Base-by-base conservation (phyloP, 768 basidiomycete genomes). In the Suillus weaverae region DNA sequence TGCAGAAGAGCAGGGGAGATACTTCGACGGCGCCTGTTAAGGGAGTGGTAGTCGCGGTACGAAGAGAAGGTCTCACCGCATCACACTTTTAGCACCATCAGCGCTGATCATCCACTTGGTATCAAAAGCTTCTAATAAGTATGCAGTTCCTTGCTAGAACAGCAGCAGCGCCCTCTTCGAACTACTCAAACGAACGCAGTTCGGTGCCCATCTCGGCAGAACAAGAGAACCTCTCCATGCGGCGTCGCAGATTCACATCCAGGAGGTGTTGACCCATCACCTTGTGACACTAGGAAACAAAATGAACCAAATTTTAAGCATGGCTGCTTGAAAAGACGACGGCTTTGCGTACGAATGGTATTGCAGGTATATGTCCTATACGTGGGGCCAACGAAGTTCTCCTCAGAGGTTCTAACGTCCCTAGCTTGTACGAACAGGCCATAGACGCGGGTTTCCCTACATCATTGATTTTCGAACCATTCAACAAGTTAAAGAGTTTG, bases 401-500 rank as follows among this genome's bases (percentile, higher is more conserved):
- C 44, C 60, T 64, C 22, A 26, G 26, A 22, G 53, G 18, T 30
- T 36, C 53, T 0, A 32, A n/a, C 30, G 38, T 56, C 16, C 54
- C 54, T 16, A 36, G 67, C 44, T 77, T 70, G 68, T 81, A 81
- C 55, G 71, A 70, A 18, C 77, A 74, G 8, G 76, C 75, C 5
- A 71, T 69, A 33, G 74, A 70, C 13, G 73, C 8, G 9, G 3
- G 2, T 10, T 35, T 35, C 33, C 33, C 8, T 4, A 35, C 5
- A 35, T 35, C 33, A 4, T 35, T 35, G 33, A 35, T 4, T 35
- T 35, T 9, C 8, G 33, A 7, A 9, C 80, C 73, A 16, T 80
- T 72, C 46, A 84, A 70, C 55, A 70, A 73, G 8, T 72, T 68
- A 62, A 79, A 78, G 32, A 84, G 66, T 68, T 84, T 80, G 13